Base-by-base conservation (phyloP, 768 basidiomycete genomes). In the Lanmaoa rubissima region DNA sequence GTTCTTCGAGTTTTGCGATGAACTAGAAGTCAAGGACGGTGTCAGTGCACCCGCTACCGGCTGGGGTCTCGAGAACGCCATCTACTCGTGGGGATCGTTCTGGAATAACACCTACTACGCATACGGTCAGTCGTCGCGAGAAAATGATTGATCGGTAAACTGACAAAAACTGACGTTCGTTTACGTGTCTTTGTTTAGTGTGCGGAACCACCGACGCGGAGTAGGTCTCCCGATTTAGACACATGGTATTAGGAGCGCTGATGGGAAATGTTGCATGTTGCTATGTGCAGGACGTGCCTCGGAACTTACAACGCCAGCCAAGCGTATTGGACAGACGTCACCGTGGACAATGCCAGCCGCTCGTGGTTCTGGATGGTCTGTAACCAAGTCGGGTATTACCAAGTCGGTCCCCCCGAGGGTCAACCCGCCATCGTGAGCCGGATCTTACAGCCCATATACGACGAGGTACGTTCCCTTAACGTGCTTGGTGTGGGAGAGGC, bases 281-380 rank as follows among this genome's bases (percentile, higher is more conserved):
- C 72, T 4, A 2, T 43, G 41, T 36, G 17, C 13, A 69, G 69
- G 51, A 65, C 71, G 8, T 79, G 78, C 47, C 65, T 80, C 21
- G 78, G 79, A 11, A 71, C 76, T 5, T 79, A 80, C 48, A 57
- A 81, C 55, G 36, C 73, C 2, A 74, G 59, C 19, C 58, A 65
- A 49, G 48, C 68, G 1, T 80, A 63, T 67, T 90, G 76, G 73
- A 85, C 84, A 13, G 72, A 85, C 58, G 83, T 75, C 3, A 68
- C 74, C 5, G 69, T 90, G 38, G 73, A 88, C 66, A 83, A 90
- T 57, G 55, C 75, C 0, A 60, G 57, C 5, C 79, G 88, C 24
- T 87, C 88, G 4, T 91, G 88, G 87, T 70, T 74, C 54, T 90
- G 88, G 88, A 82, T 87, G 64, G 80, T 85, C 5, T 90, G 88